Evolutionary conservation across 140 eudicot species (phyloP), one percentile per base, ranked within the genome.

Genomic region (Stevia rebaudiana): DNA sequence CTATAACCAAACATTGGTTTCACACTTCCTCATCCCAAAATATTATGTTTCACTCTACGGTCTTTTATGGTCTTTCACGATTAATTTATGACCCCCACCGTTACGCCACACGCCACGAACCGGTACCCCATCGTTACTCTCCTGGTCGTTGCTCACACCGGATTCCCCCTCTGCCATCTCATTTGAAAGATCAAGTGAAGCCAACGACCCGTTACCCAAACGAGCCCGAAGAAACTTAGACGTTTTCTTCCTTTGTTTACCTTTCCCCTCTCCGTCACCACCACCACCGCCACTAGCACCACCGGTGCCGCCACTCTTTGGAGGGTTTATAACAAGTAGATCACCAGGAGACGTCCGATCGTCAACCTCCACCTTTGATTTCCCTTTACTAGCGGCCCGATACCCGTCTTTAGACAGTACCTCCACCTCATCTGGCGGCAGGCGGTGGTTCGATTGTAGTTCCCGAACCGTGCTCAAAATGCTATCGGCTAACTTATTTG

Each of bases 101-200:
- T 81, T 83, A 22, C 84, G 79, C 98, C 98, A 92, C 63, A 79
- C 96, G 12, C 96, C 88, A 13, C 89, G 87, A 7, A 73, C 89
- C 19, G 94, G 81, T 64, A 77, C 58, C 36, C 74, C 82, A 49
- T 76, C 84, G 17, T 30, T 64, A 33, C 81, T 31, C 24, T 56
- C 43, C 19, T 25, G 30, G 16, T 72, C 70, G 12, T 37, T 22
- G 17, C 31, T 74, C 53, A 54, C 83, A 47, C 50, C 69, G 11
- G 80, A 75, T 9, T 65, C 71, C 4, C 59, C 50, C 9, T 68
- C 80, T 1, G 3, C 50, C 9, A 13, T 23, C 3, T 2, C 71
- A 33, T 72, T 62, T 15, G 86, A 10, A 8, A 66, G 67, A 73
- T 87, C 95, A 36, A 91, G 70, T 0, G 96, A 75, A 31, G 83